Evolutionary conservation across 2,329 filamentous ascomycete genomes (phyloP).

Genomic region (Fusarium brachygibbosum): DNA sequence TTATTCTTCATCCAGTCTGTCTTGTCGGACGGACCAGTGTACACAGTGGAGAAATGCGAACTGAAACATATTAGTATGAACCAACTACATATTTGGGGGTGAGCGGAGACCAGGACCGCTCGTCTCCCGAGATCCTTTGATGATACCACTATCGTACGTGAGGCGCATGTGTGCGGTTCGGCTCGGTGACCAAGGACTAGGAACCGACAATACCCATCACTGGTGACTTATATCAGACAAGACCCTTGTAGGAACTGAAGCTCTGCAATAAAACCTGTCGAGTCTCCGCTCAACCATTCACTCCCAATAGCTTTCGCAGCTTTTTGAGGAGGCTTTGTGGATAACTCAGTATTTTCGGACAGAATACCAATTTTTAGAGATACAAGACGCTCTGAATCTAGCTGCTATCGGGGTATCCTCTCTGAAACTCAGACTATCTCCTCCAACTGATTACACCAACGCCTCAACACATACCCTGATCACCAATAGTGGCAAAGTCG

Average conservation of each 20-base stretch:
- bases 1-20: background rate
- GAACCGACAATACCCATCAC: background rate
- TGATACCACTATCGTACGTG: background rate
- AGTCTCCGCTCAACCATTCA: too few relatives aligned
- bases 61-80: background rate
- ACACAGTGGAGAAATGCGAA: background rate
- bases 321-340: fast-evolving
- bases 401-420: slow-evolving; percentile 3
- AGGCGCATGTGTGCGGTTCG: slow-evolving; percentile 8
- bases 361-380: fast-evolving
- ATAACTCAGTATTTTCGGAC: background rate
- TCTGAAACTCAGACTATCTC: background rate
- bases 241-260: background rate
- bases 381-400: background rate
- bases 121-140: background rate
- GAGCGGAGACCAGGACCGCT: background rate
- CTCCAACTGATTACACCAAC: background rate
- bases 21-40: background rate
- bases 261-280: fast-evolving
- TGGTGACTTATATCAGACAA: background rate
- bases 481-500: slow-evolving; percentile 35
- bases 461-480: slow-evolving; percentile 12
- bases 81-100: background rate
- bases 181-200: slow-evolving; percentile 7
- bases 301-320: too few relatives aligned